Base-by-base conservation (phyloP, 1,284 basidiomycete genomes). In the Irpex sp. region DNA sequence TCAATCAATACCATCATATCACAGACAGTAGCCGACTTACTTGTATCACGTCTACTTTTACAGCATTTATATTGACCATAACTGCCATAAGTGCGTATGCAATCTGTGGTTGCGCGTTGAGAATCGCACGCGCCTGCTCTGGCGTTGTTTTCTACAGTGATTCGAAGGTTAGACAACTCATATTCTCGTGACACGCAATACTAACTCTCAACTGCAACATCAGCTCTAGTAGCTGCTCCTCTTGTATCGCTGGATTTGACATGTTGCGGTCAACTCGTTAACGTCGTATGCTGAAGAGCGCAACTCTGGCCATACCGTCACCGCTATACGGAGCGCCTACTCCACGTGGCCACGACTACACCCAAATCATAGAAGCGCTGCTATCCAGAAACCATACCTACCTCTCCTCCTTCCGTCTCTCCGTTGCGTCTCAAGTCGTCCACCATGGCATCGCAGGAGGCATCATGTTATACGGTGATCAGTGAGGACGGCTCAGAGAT, bases 391-490 rank as follows among this genome's bases (percentile, higher is more conserved):
- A 54, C 57, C 67, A 60, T 58, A 17, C 56, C 55, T 49, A 62
- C 61, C 48, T 64, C 47, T 44, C 38, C 52, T 57, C 26, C 64
- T 52, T 55, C 60, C 56, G 44, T 57, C 21, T 31, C 15, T 61
- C 51, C 52, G 51, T 55, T 26, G 26, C 36, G 17, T 19, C 55
- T 57, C 47, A 54, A 44, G 34, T 57, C 48, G 36, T 37, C 60
- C 55, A 65, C 52, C 49, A 75, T 75, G 74, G 65, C 74, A 17
- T 71, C 73, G 26, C 59, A 77, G 60, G 90, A 92, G 67, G 73
- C 84, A 62, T 78, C 87, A 71, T 96, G 93, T 77, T 94, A 95
- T 76, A 95, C 94, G 21, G 82, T 96, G 70, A 86, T 96, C 59
- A 86, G 85, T 62, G 93, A 96, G 72, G 91, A 92, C 74, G 85